Evolutionary conservation across 495 filamentous ascomycete genomes (phyloP).

Genomic region (Aspergillus egyptiacus): DNA sequence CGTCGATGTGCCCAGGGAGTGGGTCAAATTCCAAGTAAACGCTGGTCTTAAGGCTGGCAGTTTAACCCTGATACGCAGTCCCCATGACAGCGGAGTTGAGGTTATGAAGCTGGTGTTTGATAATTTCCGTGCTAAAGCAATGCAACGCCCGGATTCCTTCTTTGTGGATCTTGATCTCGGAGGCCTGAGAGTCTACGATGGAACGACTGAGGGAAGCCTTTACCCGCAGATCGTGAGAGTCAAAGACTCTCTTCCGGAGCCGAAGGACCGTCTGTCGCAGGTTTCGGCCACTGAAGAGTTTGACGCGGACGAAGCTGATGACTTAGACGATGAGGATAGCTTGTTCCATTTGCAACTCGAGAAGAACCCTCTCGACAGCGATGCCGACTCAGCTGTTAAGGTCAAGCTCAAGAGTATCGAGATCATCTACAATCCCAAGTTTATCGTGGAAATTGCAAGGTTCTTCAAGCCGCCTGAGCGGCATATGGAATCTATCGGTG

Average conservation of each 20-base stretch:
- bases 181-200: constrained; percentile 89
- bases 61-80: constrained; percentile 85
- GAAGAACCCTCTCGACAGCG: constrained; percentile 88
- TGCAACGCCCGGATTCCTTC: constrained; percentile 86
- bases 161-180: constrained; percentile 83
- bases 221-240: constrained; percentile 92
- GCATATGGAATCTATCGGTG: constrained; percentile 97
- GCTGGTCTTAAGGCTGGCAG: constrained; percentile 85
- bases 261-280: constrained; percentile 38
- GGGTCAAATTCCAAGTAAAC: constrained; percentile 86
- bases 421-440: constrained; percentile 92
- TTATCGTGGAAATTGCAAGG: constrained; percentile 78
- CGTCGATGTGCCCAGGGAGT: constrained; percentile 83
- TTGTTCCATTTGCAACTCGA: constrained; percentile 91
- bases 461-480: constrained; percentile 95
- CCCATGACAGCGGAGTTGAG: constrained; percentile 71
- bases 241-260: constrained; percentile 67
- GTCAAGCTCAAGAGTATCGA: constrained; percentile 92
- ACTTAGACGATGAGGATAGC: constrained; percentile 58
- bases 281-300: constrained; percentile 57
- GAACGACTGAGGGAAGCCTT: constrained; percentile 81
- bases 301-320: constrained; percentile 44
- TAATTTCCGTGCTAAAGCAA: constrained; percentile 77
- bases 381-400: constrained; percentile 82
- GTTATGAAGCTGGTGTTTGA: constrained; percentile 89